Percentiles rank a stretch among this genome's conserved stretches.
phyloP scores from a whole-genome alignment of 805 yeast genomes.

The Candida germanica region DNA sequence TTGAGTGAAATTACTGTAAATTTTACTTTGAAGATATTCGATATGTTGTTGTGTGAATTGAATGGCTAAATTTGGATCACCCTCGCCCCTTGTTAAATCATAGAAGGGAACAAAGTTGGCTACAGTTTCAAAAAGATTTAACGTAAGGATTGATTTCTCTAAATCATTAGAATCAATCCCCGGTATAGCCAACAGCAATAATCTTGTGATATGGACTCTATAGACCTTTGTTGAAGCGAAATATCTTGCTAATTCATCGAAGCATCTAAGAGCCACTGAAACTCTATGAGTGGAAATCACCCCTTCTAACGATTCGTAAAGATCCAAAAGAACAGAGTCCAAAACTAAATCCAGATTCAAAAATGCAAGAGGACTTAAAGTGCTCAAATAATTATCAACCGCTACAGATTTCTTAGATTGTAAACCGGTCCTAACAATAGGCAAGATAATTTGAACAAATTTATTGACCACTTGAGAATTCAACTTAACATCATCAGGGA shows the following conservation, averaged over 20 bases:
- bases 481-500: slow-evolving; percentile 33
- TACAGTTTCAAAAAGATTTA: slow-evolving; percentile 66
- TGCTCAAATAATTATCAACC: slow-evolving; percentile 54
- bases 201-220: slow-evolving; percentile 75
- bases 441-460: slow-evolving; percentile 54
- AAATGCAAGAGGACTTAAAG: slow-evolving; percentile 62
- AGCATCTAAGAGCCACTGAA: slow-evolving; percentile 63
- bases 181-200: slow-evolving; percentile 65
- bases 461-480: slow-evolving; percentile 28
- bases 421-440: slow-evolving; percentile 63
- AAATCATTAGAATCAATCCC: slow-evolving; percentile 91
- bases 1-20: slow-evolving; percentile 23
- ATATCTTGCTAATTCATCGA: slow-evolving; percentile 62
- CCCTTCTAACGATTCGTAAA: slow-evolving; percentile 72
- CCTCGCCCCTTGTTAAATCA: slow-evolving; percentile 50
- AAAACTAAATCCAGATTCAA: slow-evolving; percentile 54
- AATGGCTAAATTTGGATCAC: slow-evolving; percentile 33
- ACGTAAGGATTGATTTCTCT: slow-evolving; percentile 62
- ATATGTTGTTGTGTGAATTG: slow-evolving; percentile 69
- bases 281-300: slow-evolving; percentile 79
- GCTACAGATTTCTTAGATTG: slow-evolving; percentile 65
- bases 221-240: slow-evolving; percentile 62
- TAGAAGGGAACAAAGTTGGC: slow-evolving; percentile 71
- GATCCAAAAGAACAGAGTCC: slow-evolving; percentile 58
- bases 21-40: slow-evolving; percentile 46